Evolutionary conservation across 2,329 filamentous ascomycete genomes (phyloP).

Genomic region (Remersonia thermophila): DNA sequence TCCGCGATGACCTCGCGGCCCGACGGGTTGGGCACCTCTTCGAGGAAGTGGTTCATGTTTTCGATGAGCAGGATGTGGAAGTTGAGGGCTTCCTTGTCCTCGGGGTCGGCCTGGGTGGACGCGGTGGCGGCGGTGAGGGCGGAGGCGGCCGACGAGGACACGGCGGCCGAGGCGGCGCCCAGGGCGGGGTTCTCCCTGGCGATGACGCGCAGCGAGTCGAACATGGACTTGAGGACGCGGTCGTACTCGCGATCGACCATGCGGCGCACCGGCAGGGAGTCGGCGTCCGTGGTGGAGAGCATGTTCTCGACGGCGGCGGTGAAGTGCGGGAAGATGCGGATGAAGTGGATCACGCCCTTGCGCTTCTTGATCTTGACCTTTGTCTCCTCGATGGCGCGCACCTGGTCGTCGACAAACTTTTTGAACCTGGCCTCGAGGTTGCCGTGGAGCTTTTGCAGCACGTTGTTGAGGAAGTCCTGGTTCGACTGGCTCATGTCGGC

Average conservation of each 20-base stretch:
- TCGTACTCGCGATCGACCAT: conserved; percentile 80
- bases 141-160: conserved; percentile 18
- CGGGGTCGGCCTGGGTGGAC: conserved; percentile 39
- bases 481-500: conserved; percentile 75
- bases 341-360: conserved; percentile 90
- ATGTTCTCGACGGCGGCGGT: conserved; percentile 74
- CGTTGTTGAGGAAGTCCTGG: conserved; percentile 74
- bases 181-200: conserved; percentile 55
- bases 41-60: conserved; percentile 96
- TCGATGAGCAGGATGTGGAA: conserved; percentile 96
- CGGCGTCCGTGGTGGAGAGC: conserved; percentile 45
- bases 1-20: conserved; percentile 65
- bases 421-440: conserved; percentile 64
- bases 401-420: conserved; percentile 88
- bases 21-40: conserved; percentile 66
- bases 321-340: conserved; percentile 85
- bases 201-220: conserved; percentile 91
- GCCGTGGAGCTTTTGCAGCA: conserved; percentile 68
- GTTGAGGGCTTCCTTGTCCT: conserved; percentile 94
- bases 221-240: conserved; percentile 87
- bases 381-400: conserved; percentile 90
- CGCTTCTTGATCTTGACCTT: conserved; percentile 99
- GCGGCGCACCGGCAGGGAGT: conserved; percentile 51
- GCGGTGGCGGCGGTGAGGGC: conserved; percentile 18
- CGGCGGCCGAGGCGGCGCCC: conserved; percentile 24